phyloP scores from a whole-genome alignment of 805 yeast genomes.

The Starmerella etchellsii region DNA sequence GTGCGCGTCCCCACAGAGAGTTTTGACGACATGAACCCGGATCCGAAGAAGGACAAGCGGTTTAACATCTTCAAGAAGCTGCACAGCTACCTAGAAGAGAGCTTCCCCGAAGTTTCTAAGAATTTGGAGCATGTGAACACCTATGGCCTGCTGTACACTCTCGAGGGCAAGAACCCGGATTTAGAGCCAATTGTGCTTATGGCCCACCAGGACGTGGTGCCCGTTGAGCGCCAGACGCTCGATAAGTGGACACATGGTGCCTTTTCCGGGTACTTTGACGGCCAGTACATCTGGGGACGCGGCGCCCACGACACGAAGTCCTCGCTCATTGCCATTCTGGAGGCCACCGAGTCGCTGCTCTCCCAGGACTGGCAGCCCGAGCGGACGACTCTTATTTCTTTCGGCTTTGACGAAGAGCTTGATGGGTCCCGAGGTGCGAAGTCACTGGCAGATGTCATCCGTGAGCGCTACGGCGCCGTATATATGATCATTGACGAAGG shows the following conservation, averaged over 20 bases:
- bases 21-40: conserved; percentile 37
- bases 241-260: conserved; percentile 57
- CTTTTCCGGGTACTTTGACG: conserved; percentile 54
- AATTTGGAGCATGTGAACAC: conserved; percentile 43
- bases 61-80: conserved; percentile 39
- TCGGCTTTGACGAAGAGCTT: conserved; percentile 74
- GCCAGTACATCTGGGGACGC: conserved; percentile 56
- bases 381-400: conserved; percentile 50
- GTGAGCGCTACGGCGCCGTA: conserved; percentile 43
- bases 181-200: conserved; percentile 49
- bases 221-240: conserved; percentile 46
- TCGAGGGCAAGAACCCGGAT: conserved; percentile 39
- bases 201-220: conserved; percentile 76
- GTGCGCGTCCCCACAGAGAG: conserved; percentile 53
- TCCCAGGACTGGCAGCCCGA: conserved; percentile 42
- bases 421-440: conserved; percentile 53
- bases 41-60: conserved; percentile 38
- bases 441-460: conserved; percentile 35
- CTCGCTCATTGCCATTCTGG: conserved; percentile 50
- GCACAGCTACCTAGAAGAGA: conserved; percentile 39
- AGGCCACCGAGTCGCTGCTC: conserved; percentile 47
- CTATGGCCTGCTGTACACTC: conserved; percentile 49
- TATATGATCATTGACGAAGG: conserved; percentile 67
- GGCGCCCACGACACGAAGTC: conserved; percentile 71
- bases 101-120: conserved; percentile 43